phyloP scores from a whole-genome alignment of 2,329 filamentous ascomycete species.

The Cryphonectria nitschkei region DNA sequence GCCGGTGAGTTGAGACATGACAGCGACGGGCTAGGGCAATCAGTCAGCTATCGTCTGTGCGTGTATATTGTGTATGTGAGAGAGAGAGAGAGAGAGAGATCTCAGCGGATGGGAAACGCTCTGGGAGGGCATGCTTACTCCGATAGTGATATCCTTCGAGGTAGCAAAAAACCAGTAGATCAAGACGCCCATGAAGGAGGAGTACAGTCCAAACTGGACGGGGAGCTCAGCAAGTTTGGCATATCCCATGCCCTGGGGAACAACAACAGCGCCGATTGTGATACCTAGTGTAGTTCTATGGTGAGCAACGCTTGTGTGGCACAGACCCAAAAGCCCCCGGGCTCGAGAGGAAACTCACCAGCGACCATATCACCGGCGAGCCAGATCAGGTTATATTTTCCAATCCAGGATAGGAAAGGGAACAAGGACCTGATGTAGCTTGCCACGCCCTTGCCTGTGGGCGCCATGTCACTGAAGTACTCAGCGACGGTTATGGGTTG shows the following conservation, averaged over 20 bases:
- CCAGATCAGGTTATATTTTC: constrained; percentile 88
- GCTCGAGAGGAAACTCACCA: constrained; percentile 53
- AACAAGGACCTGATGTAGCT: constrained; percentile 75
- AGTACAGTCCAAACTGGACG: constrained; percentile 85
- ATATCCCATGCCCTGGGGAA: constrained; percentile 98
- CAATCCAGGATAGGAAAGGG: constrained; percentile 88
- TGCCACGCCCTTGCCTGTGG: constrained; percentile 56
- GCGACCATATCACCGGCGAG: constrained; percentile 86
- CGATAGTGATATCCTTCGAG: constrained; percentile 97
- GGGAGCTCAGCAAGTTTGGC: constrained; percentile 80
- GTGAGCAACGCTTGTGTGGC: constrained; percentile 16
- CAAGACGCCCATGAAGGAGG: constrained; percentile 93
- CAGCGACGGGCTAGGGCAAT: constrained; percentile 75
- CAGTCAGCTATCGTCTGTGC: constrained; percentile 23
- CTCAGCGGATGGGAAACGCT: not conserved
- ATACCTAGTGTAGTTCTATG: constrained; percentile 41
- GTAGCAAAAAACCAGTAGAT: constrained; percentile 99
- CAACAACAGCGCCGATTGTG: constrained; percentile 69
- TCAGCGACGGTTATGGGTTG: constrained; percentile 75
- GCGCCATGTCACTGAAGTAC: constrained; percentile 69
- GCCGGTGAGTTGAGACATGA: constrained; percentile 90
- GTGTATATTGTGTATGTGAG: constrained; percentile 5
- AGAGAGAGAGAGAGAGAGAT: constrained; percentile 1
- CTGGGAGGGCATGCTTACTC: constrained; percentile 58
- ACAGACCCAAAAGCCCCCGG: not conserved